Evolutionary conservation across 2,329 filamentous ascomycete genomes (phyloP).

Genomic region (Emmonsiellopsis sp.): DNA sequence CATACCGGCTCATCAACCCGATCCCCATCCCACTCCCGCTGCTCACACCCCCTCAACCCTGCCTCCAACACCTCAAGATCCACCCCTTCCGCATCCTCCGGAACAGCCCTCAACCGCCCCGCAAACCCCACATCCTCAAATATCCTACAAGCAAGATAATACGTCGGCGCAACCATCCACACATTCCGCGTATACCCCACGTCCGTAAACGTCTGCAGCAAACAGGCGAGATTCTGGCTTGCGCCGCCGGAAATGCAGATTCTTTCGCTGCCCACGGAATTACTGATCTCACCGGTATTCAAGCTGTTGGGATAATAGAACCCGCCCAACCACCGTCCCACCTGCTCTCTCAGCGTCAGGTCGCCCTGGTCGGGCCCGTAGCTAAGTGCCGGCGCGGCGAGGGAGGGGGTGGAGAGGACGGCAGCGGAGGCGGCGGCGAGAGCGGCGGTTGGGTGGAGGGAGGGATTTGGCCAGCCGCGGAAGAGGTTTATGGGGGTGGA

Average conservation of each 20-base stretch:
- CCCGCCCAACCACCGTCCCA: constrained; percentile 19
- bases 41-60: constrained; percentile 44
- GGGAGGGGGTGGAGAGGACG: constrained; percentile 51
- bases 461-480: constrained; percentile 41
- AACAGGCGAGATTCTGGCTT: constrained; percentile 68
- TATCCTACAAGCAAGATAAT: constrained; percentile 76
- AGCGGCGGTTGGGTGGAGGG: constrained; percentile 56
- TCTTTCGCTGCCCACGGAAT: constrained; percentile 44
- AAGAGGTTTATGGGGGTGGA: constrained; percentile 32
- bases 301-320: neutral
- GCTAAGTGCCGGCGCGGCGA: constrained; percentile 57
- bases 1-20: neutral
- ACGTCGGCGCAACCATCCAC: constrained; percentile 75
- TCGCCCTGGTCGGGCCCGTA: constrained; percentile 76
- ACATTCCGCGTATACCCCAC: constrained; percentile 63
- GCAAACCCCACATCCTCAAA: constrained; percentile 73
- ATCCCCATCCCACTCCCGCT: constrained; percentile 13
- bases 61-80: constrained; percentile 54
- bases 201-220: constrained; percentile 74
- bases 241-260: constrained; percentile 81
- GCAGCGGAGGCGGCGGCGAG: constrained; percentile 53
- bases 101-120: constrained; percentile 57
- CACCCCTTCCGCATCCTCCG: constrained; percentile 70
- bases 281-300: neutral
- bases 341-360: constrained; percentile 57